Conservation (phyloP, 176 grass and related monocot species). For the Tuctoria greenei region DNA sequence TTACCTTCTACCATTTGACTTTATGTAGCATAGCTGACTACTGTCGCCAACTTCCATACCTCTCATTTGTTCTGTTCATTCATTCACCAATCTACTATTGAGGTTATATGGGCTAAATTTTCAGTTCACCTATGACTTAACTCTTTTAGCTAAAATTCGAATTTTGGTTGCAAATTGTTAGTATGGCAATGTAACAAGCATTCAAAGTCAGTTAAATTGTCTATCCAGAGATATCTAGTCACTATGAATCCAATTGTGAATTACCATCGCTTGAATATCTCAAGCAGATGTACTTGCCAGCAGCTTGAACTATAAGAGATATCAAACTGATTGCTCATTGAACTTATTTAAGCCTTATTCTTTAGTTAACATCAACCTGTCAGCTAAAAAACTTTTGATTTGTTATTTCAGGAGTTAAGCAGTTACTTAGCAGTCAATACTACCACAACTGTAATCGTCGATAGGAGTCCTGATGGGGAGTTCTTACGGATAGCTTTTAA, state of each 20-base stretch:
- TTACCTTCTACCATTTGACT: not conserved
- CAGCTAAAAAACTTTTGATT: slow-evolving; percentile 29
- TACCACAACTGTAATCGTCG: slow-evolving; percentile 86
- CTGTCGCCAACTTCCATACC: not conserved
- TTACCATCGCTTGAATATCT: not conserved
- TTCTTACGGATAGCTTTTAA: slow-evolving; percentile 98
- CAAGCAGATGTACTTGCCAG: not conserved
- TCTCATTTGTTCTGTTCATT: slow-evolving; percentile 8
- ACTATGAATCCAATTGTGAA: not conserved
- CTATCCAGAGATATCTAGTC: not conserved
- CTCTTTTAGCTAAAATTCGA: not conserved
- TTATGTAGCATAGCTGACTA: not conserved
- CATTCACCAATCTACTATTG: not conserved
- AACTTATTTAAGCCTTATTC: not conserved
- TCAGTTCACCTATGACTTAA: not conserved
- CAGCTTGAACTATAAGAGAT: no score
- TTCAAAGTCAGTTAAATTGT: slow-evolving; percentile 4
- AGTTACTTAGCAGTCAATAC: slow-evolving; percentile 86
- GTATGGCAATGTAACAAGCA: not conserved
- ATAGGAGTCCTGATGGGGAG: slow-evolving; percentile 89
- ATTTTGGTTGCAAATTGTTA: not conserved
- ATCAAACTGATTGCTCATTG: no score
- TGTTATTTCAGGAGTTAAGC: slow-evolving; percentile 73
- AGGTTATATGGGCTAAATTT: not conserved
- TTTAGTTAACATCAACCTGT: slow-evolving; percentile 6